Conservation (phyloP, 768 basidiomycete species). For the Candolleomyces efflorescens region DNA sequence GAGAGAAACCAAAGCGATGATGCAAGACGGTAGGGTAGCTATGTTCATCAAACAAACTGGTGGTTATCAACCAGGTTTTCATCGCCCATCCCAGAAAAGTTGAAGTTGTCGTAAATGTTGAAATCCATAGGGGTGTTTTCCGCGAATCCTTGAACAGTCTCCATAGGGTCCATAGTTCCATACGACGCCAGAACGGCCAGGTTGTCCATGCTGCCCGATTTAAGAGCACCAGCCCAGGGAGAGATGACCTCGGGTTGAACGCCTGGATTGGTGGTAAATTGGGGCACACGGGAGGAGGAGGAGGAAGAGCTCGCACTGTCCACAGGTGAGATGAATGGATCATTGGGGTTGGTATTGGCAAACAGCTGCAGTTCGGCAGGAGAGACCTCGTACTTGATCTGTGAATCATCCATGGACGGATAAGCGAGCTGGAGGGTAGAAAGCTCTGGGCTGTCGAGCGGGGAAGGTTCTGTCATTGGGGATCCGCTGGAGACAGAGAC, state of each 20-base stretch:
- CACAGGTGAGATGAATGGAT: constrained; percentile 29
- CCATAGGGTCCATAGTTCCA: constrained; percentile 16
- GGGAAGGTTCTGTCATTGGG: constrained; percentile 23
- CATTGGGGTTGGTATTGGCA: constrained; percentile 20
- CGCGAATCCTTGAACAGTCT: constrained; percentile 15
- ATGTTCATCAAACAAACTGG: constrained; percentile 15
- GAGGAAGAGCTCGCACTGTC: constrained; percentile 23
- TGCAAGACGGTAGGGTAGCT: not conserved
- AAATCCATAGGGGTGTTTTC: constrained; percentile 23
- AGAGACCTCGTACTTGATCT: constrained; percentile 22
- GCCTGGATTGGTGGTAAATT: not conserved
- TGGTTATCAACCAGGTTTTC: constrained; percentile 24
- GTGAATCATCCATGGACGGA: constrained; percentile 16
- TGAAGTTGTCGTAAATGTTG: constrained; percentile 24
- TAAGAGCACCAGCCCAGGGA: constrained; percentile 8
- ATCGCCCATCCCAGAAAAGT: constrained; percentile 20
- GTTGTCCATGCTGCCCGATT: constrained; percentile 12
- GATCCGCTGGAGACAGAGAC: constrained; percentile 24
- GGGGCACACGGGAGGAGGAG: constrained; percentile 20
- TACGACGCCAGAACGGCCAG: constrained; percentile 15
- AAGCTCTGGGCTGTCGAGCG: constrained; percentile 24
- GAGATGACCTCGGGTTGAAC: not conserved
- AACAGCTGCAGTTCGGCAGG: constrained; percentile 20
- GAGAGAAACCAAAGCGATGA: not conserved
- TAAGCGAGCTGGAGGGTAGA: constrained; percentile 23